phyloP scores from a whole-genome alignment of 768 basidiomycete genomes.

The Kwoniella sp. region DNA sequence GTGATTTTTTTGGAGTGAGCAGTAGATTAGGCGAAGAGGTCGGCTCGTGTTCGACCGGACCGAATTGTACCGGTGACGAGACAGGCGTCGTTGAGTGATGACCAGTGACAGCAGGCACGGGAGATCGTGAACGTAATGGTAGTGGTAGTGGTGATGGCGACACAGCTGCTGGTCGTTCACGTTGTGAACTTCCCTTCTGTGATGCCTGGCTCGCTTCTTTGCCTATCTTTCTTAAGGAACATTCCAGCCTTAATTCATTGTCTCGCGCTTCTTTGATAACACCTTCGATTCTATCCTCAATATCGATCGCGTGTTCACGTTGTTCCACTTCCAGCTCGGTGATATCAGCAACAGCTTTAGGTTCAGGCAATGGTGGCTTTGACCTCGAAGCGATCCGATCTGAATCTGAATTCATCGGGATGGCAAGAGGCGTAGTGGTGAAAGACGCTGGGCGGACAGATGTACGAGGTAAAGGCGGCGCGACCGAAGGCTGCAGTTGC shows the following conservation, averaged over 20 bases:
- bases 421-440: not conserved
- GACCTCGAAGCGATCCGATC: not conserved
- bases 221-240: not conserved
- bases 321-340: too few species aligned
- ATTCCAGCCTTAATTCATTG: not conserved
- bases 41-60: not conserved
- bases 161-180: not conserved
- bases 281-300: slow-evolving; percentile 1
- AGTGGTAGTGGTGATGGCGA: not conserved
- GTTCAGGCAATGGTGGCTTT: not conserved
- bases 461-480: slow-evolving; percentile 5
- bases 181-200: not conserved
- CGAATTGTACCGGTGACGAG: not conserved
- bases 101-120: not conserved
- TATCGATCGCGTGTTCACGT: not conserved
- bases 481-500: not conserved
- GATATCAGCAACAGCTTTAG: too few species aligned
- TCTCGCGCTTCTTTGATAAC: slow-evolving; percentile 5
- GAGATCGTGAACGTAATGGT: not conserved
- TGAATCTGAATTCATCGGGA: not conserved
- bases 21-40: not conserved
- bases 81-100: not conserved
- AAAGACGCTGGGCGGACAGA: slow-evolving; percentile 1
- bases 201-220: slow-evolving; percentile 11
- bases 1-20: slow-evolving; percentile 3